Percentiles rank a stretch among this genome's conserved stretches.
Conservation (phyloP, 2,329 filamentous ascomycete genomes). For the Lachnellula hyalina region DNA sequence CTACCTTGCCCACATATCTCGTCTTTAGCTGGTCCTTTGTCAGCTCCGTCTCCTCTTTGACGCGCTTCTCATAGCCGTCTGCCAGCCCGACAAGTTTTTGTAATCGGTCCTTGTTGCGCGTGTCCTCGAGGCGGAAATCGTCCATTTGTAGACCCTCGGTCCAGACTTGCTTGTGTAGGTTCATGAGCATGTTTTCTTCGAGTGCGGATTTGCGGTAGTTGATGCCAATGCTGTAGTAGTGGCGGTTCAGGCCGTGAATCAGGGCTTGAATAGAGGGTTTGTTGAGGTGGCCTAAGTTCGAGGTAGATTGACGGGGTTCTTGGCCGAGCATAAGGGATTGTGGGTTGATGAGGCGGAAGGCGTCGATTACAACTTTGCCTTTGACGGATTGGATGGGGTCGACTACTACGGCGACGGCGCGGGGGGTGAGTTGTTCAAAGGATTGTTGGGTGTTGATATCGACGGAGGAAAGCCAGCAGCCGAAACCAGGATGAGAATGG, state of each 20-base stretch:
- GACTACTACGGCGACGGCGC: conserved; percentile 94
- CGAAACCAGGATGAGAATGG: conserved; percentile 97
- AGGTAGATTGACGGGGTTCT: conserved; percentile 95
- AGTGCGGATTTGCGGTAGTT: conserved; percentile 96
- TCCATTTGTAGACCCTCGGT: conserved; percentile 97
- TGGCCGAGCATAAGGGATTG: conserved; percentile 97
- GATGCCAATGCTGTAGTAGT: conserved; percentile 99
- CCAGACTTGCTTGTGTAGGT: conserved; percentile 99
- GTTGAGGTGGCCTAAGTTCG: conserved; percentile 95
- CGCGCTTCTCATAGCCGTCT: conserved; percentile 96
- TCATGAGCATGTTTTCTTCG: conserved; percentile 99
- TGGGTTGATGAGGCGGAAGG: conserved; percentile 96
- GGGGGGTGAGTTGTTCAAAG: conserved; percentile 97
- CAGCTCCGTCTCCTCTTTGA: conserved; percentile 97
- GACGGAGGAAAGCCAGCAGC: conserved; percentile 97
- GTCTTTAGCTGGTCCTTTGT: conserved; percentile 98
- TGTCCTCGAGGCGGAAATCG: conserved; percentile 81
- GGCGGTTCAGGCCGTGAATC: conserved; percentile 94
- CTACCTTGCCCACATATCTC: conserved; percentile 96
- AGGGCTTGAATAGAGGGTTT: conserved; percentile 99
- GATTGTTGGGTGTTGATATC: conserved; percentile 99
- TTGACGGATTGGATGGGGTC: conserved; percentile 99
- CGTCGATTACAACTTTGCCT: conserved; percentile 98
- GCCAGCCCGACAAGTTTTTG: conserved; percentile 83
- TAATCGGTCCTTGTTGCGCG: conserved; percentile 81